phyloP scores from a whole-genome alignment of 108 stramenopile genomes.

The Poteriospumella lacustris region DNA sequence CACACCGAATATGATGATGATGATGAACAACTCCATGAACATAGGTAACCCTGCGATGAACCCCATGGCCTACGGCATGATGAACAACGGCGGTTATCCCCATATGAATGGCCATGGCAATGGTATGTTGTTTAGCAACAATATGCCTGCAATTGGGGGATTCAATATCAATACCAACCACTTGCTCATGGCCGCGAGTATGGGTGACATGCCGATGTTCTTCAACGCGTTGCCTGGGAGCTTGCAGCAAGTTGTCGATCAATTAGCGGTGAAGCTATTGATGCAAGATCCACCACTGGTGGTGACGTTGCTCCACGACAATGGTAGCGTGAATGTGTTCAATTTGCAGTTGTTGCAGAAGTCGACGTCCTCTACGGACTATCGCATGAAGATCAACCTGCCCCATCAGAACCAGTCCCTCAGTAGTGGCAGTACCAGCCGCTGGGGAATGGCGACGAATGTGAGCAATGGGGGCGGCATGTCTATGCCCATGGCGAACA shows the following conservation, averaged over 20 bases:
- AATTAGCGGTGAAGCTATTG: neutral
- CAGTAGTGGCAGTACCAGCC: neutral
- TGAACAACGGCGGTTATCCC: too few relatives aligned
- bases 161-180: neutral
- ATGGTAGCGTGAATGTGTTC: neutral
- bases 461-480: neutral
- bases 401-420: neutral
- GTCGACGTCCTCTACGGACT: neutral
- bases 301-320: neutral
- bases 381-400: neutral
- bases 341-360: neutral
- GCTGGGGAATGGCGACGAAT: neutral
- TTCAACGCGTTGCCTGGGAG: too few relatives aligned
- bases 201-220: neutral
- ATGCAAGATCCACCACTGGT: neutral
- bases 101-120: neutral
- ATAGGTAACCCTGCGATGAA: too few relatives aligned
- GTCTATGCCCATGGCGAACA: neutral
- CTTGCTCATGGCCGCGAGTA: neutral
- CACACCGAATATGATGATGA: too few relatives aligned
- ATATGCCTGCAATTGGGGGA: neutral
- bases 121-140: neutral
- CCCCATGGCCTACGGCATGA: too few relatives aligned
- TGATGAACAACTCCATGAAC: too few relatives aligned
- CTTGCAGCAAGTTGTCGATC: neutral